Evolutionary conservation across 768 basidiomycete genomes (phyloP).

Genomic region (Hortiboletus campestris): DNA sequence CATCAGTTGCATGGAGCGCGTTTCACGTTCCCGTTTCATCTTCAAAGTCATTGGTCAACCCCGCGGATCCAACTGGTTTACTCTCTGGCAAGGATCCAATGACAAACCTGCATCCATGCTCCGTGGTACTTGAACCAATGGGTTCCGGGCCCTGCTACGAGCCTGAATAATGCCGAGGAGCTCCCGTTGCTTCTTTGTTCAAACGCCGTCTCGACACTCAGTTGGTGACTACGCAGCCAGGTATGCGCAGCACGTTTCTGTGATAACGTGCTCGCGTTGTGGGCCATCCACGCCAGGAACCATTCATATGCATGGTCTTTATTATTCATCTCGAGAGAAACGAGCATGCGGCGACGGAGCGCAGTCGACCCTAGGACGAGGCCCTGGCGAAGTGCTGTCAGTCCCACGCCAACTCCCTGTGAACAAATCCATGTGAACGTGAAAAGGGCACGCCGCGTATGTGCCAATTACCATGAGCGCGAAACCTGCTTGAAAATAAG

Average conservation of each 20-base stretch:
- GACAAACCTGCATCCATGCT: slow-evolving; percentile 90
- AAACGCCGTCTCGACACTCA: slow-evolving; percentile 91
- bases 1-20: slow-evolving; percentile 86
- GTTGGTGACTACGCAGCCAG: slow-evolving; percentile 81
- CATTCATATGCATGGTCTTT: slow-evolving; percentile 94
- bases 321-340: slow-evolving; percentile 93
- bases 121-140: slow-evolving; percentile 90
- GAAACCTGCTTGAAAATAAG: slow-evolving; percentile 97
- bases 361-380: slow-evolving; percentile 66
- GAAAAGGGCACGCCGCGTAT: not conserved
- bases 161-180: slow-evolving; percentile 81
- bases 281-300: slow-evolving; percentile 96
- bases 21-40: slow-evolving; percentile 95
- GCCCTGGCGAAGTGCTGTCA: slow-evolving; percentile 72
- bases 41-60: slow-evolving; percentile 31
- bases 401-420: slow-evolving; percentile 87
- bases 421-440: slow-evolving; percentile 1
- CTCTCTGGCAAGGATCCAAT: not conserved
- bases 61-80: not conserved
- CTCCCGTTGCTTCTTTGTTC: slow-evolving; percentile 91
- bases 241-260: slow-evolving; percentile 22
- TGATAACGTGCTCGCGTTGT: slow-evolving; percentile 45
- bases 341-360: slow-evolving; percentile 86
- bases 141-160: slow-evolving; percentile 94
- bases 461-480: slow-evolving; percentile 78